phyloP scores from a whole-genome alignment of 2,329 filamentous ascomycete genomes.

The Penicillium oxalicum region DNA sequence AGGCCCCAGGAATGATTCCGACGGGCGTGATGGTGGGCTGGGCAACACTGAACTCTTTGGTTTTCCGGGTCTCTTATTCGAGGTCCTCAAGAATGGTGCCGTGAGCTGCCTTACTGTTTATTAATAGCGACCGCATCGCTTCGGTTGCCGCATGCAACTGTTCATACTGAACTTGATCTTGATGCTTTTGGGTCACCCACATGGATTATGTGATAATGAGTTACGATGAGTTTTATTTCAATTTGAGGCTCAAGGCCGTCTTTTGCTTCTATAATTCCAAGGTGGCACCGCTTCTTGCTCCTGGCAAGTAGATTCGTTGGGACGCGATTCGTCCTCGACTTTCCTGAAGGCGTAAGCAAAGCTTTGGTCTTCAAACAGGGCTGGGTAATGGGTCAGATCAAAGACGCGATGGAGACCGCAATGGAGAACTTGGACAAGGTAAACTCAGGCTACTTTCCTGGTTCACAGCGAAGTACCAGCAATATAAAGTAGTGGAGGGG shows the following conservation, averaged over 20 bases:
- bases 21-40: conserved; percentile 47
- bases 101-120: conserved; percentile 88
- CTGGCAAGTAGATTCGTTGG: not conserved
- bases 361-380: too few species aligned
- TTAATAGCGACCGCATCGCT: conserved; percentile 39
- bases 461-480: too few species aligned
- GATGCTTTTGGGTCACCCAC: too few species aligned
- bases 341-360: too few species aligned
- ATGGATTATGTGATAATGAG: conserved; percentile 1
- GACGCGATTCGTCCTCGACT: not conserved
- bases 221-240: not conserved
- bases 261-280: not conserved
- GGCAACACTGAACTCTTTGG: conserved; percentile 82
- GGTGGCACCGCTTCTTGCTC: not conserved
- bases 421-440: too few species aligned
- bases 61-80: conserved; percentile 89
- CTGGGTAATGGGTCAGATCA: too few species aligned
- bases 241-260: not conserved
- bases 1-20: conserved; percentile 40
- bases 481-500: too few species aligned
- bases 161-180: not conserved
- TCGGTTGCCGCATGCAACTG: too few species aligned
- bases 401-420: too few species aligned
- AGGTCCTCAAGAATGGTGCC: conserved; percentile 86
- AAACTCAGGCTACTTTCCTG: too few species aligned